Conservation (phyloP, 352 stramenopile genomes). For the Globisporangium nunn region DNA sequence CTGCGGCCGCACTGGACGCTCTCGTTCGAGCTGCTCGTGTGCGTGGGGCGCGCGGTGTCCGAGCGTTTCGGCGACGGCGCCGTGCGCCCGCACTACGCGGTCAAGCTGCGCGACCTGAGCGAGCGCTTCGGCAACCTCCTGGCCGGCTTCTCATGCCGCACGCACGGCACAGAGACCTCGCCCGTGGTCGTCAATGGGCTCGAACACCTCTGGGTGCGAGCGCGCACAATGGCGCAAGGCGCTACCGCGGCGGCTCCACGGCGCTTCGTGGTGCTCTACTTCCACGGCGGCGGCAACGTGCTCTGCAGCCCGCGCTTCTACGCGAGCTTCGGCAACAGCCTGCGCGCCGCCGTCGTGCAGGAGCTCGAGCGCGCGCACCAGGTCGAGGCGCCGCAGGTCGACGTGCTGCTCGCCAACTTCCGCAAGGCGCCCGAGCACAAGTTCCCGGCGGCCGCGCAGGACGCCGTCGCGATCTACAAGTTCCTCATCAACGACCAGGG, state of each 20-base stretch:
- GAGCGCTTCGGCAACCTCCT: slow-evolving; percentile 18
- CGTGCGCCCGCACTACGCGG: slow-evolving; percentile 9
- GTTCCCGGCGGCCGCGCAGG: slow-evolving; percentile 30
- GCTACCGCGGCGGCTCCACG: neutral
- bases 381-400: slow-evolving; percentile 18
- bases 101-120: slow-evolving; percentile 17
- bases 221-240: neutral
- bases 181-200: slow-evolving; percentile 27
- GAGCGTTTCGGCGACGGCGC: slow-evolving; percentile 15
- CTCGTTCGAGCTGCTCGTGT: slow-evolving; percentile 23
- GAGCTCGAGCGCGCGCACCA: slow-evolving; percentile 15
- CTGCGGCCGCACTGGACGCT: slow-evolving; percentile 26
- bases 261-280: slow-evolving; percentile 12
- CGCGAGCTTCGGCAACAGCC: slow-evolving; percentile 10
- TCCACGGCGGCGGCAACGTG: slow-evolving; percentile 15
- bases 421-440: slow-evolving; percentile 37
- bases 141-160: slow-evolving; percentile 15
- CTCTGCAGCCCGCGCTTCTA: slow-evolving; percentile 7
- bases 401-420: slow-evolving; percentile 46
- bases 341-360: slow-evolving; percentile 14
- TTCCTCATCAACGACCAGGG: slow-evolving; percentile 27
- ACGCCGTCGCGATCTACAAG: slow-evolving; percentile 34
- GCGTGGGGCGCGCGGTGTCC: slow-evolving; percentile 13
- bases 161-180: slow-evolving; percentile 14
- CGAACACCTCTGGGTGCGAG: slow-evolving; percentile 36